phyloP scores from a whole-genome alignment of 129 eudicot genomes.

The Ambrosia trifida region DNA sequence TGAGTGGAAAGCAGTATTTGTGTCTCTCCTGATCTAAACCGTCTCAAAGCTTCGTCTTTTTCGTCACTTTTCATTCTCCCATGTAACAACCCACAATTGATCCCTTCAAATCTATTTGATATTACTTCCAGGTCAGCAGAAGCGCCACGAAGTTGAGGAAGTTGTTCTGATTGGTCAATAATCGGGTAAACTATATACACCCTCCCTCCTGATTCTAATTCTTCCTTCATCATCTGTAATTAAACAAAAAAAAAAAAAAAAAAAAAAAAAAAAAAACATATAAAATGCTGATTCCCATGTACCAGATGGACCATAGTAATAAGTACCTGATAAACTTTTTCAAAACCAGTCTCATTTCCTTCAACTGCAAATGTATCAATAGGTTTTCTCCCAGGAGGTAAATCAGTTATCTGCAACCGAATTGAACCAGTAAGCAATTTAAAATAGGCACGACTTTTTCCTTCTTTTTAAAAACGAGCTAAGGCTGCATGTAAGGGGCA shows the following conservation, averaged over 20 bases:
- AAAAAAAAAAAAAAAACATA: background rate
- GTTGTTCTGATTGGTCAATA: constrained; percentile 78
- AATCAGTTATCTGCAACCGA: constrained; percentile 72
- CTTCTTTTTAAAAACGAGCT: too few species aligned
- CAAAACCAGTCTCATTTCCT: constrained; percentile 81
- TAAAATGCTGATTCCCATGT: constrained; percentile 10
- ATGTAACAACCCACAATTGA: constrained; percentile 74
- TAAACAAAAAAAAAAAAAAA: background rate
- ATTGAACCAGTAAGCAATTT: constrained; percentile 18
- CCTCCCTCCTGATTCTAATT: constrained; percentile 79
- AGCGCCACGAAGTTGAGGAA: constrained; percentile 94
- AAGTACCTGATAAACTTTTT: constrained; percentile 77
- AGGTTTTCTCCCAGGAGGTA: constrained; percentile 95
- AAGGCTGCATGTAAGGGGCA: too few species aligned
- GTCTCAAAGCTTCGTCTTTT: constrained; percentile 73
- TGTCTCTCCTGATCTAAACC: constrained; percentile 81
- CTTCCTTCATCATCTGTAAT: constrained; percentile 80
- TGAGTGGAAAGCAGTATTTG: constrained; percentile 83
- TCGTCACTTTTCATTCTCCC: constrained; percentile 86
- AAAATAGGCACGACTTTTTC: background rate
- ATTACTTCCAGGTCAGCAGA: constrained; percentile 76
- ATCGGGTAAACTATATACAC: constrained; percentile 84
- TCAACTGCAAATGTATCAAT: constrained; percentile 59
- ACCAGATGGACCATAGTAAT: constrained; percentile 9
- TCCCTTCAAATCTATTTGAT: constrained; percentile 48